A percentile compares a stretch with the other conserved stretches of the same genome.
phyloP scores from a whole-genome alignment of 352 stramenopile genomes.

The Globisporangium canariense region DNA sequence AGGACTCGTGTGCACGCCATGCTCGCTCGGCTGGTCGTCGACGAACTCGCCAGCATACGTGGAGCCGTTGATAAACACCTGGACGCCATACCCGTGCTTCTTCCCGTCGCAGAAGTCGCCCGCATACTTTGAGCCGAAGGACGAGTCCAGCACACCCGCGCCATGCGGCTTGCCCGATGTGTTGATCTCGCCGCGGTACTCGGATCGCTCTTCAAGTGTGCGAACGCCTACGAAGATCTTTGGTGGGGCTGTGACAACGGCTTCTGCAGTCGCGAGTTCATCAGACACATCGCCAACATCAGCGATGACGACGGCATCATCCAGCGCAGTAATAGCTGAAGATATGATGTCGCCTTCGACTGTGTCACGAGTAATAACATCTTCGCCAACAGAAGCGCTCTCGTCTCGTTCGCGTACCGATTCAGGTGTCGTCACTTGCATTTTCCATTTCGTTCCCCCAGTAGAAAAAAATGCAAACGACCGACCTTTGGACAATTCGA shows the following conservation, averaged over 20 bases:
- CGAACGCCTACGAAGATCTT: constrained; percentile 14
- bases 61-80: constrained; percentile 34
- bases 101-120: constrained; percentile 32
- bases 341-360: neutral
- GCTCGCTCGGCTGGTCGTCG: constrained; percentile 23
- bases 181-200: constrained; percentile 34
- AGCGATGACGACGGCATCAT: neutral
- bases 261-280: neutral
- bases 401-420: neutral
- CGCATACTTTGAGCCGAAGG: constrained; percentile 34
- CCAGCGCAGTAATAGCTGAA: neutral
- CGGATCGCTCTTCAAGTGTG: constrained; percentile 24
- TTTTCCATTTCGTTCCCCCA: neutral
- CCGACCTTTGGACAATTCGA: too few relatives aligned
- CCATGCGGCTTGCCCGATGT: constrained; percentile 27
- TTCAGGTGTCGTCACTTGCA: neutral
- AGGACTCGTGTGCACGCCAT: constrained; percentile 41
- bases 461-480: too few relatives aligned
- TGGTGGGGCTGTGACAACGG: constrained; percentile 7
- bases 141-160: constrained; percentile 30
- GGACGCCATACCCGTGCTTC: constrained; percentile 41
- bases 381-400: neutral
- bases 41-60: constrained; percentile 39
- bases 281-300: neutral
- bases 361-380: too few relatives aligned